Conservation (phyloP, 1,139 yeast genomes). For the Magnusiomyces clavatus region DNA sequence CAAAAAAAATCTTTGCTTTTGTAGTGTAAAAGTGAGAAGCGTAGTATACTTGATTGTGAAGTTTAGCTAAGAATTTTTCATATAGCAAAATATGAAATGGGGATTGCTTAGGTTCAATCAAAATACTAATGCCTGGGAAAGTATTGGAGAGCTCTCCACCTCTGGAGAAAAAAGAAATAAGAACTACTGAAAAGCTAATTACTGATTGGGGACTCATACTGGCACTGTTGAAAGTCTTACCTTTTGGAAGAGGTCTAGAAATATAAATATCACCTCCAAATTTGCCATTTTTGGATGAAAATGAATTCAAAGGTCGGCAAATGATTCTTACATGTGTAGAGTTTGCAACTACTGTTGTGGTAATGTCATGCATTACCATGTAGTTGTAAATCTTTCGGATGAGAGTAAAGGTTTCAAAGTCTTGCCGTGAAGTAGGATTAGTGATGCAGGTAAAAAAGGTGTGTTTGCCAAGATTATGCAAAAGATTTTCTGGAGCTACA, state of each 20-base stretch:
- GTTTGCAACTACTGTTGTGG: constrained; percentile 12
- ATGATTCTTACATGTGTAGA: constrained; percentile 10
- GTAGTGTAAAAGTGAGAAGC: neutral
- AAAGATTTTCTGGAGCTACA: too few species aligned
- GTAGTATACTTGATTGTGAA: neutral
- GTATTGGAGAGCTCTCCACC: constrained; percentile 4
- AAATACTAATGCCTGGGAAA: neutral
- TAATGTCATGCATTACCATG: constrained; percentile 11
- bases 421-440: too few species aligned
- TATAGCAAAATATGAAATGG: neutral
- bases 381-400: constrained; percentile 12
- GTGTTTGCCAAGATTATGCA: too few species aligned
- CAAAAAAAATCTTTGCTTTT: too few species aligned
- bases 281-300: constrained; percentile 6
- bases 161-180: constrained; percentile 5
- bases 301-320: constrained; percentile 4
- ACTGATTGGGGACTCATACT: constrained; percentile 3
- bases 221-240: neutral
- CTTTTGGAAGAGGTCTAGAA: constrained; percentile 8
- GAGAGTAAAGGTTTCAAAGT: neutral
- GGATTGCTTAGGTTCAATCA: neutral
- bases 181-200: constrained; percentile 9
- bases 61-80: neutral
- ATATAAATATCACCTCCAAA: constrained; percentile 11
- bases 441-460: too few species aligned